Conservation (phyloP, 148 eudicot genomes). For the Camellia lanceoleosa region DNA sequence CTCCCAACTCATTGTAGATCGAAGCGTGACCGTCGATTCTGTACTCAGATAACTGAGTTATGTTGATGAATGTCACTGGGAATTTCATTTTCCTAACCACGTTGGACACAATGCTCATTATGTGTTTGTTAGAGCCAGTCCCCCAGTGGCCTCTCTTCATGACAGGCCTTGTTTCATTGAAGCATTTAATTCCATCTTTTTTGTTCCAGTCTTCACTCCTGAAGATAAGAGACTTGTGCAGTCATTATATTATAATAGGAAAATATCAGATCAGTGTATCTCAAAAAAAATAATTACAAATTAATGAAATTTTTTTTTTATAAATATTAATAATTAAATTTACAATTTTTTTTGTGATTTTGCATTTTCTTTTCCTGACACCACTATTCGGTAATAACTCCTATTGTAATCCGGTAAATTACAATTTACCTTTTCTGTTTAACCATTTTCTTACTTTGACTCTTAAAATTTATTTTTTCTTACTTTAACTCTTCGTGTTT, state of each 20-base stretch:
- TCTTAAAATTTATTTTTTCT: too few relatives aligned
- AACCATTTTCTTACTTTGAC: too few relatives aligned
- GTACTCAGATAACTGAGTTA: constrained; percentile 83
- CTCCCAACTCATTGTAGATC: constrained; percentile 67
- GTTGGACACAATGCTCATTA: constrained; percentile 59
- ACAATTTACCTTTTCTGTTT: too few relatives aligned
- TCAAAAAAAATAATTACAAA: too few relatives aligned
- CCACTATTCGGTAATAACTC: too few relatives aligned
- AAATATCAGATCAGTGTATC: too few relatives aligned
- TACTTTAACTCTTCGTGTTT: too few relatives aligned
- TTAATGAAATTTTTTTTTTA: too few relatives aligned
- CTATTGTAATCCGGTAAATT: too few relatives aligned
- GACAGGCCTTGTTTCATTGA: constrained; percentile 78
- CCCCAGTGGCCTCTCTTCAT: constrained; percentile 72
- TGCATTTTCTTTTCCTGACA: too few relatives aligned
- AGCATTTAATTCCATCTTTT: constrained; percentile 60
- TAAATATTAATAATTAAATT: too few relatives aligned
- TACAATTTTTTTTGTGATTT: too few relatives aligned
- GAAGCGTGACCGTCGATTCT: constrained; percentile 76
- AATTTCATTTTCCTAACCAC: constrained; percentile 65
- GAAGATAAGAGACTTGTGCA: not conserved
- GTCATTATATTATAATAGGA: not conserved
- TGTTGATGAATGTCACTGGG: constrained; percentile 58
- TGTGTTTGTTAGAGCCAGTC: constrained; percentile 60
- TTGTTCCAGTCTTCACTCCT: constrained; percentile 72